Percentiles rank a stretch among this genome's conserved stretches.
These are phyloP conservation scores for Aleurites moluccanus DNA, from an alignment of 441 rosid genomes.

Conservation along the genomic window DNA sequence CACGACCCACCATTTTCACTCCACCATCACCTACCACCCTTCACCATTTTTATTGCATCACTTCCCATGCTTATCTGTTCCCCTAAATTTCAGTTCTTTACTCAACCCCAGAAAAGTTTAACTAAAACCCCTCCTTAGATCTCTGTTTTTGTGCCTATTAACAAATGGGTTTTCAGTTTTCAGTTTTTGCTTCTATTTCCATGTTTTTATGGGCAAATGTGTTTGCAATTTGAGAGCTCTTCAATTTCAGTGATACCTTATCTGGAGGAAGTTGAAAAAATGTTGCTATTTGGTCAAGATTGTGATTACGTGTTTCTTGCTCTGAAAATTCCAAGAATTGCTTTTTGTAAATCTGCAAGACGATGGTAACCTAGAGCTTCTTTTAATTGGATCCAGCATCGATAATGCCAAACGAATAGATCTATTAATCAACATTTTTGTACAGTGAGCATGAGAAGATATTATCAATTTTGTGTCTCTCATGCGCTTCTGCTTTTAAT, in stretches of 20 bases:
- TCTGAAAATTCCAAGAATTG: conserved; percentile 7
- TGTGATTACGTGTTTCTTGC: conserved; percentile 27
- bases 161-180: neutral
- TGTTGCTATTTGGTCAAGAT: conserved; percentile 40
- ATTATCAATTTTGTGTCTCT: conserved; percentile 31
- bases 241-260: conserved; percentile 22
- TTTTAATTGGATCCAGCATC: conserved; percentile 35
- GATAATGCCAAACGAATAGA: conserved; percentile 73
- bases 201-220: conserved; percentile 19
- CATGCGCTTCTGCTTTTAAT: conserved; percentile 46
- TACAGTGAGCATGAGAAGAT: conserved; percentile 65
- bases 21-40: conserved; percentile 18
- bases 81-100: conserved; percentile 25
- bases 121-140: conserved; percentile 21
- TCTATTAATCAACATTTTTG: conserved; percentile 28
- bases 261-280: conserved; percentile 16
- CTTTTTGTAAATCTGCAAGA: conserved; percentile 1
- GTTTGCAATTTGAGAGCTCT: conserved; percentile 6
- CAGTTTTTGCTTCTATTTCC: neutral
- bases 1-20: conserved; percentile 17
- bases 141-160: conserved; percentile 25
- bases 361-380: conserved; percentile 30
- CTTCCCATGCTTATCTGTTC: conserved; percentile 26
- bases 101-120: conserved; percentile 34
- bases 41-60: conserved; percentile 23